A percentile compares a stretch with the other conserved stretches of the same genome.
These are phyloP conservation scores for Spathaspora gorwiae DNA, from an alignment of 805 yeast genomes.

Conservation along the genomic window DNA sequence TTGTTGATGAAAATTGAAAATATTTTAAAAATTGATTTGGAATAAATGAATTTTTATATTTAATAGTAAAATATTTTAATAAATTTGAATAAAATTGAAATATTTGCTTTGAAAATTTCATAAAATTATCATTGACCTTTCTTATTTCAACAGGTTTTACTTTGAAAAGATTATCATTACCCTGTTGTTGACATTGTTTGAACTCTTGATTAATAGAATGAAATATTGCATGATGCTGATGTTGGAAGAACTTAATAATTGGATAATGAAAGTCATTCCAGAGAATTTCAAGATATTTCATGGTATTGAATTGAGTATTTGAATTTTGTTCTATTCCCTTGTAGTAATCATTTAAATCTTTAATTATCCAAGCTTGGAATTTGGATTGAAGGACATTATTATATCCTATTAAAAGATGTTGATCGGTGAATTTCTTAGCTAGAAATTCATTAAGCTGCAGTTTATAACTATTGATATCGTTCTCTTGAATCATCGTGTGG, in stretches of 20 bases:
- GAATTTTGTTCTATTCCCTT: constrained; percentile 1
- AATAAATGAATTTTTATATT: constrained; percentile 29
- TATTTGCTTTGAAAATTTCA: constrained; percentile 45
- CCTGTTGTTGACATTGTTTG: constrained; percentile 12
- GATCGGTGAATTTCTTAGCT: constrained; percentile 25
- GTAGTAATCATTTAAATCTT: constrained; percentile 32
- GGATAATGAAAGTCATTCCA: constrained; percentile 68
- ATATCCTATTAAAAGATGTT: constrained; percentile 46
- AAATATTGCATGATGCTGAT: constrained; percentile 26
- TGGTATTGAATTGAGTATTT: constrained; percentile 30
- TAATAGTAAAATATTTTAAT: constrained; percentile 35
- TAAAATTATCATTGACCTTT: constrained; percentile 48
- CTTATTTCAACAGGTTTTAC: constrained; percentile 50
- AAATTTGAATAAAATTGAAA: constrained; percentile 45
- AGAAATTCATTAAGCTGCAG: constrained; percentile 17
- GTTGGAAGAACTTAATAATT: constrained; percentile 52
- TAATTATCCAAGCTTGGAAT: constrained; percentile 36
- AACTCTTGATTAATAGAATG: constrained; percentile 13
- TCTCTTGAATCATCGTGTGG: constrained; percentile 2
- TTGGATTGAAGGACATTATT: constrained; percentile 46
- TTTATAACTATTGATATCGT: constrained; percentile 14
- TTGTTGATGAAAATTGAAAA: constrained; percentile 17
- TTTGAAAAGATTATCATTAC: constrained; percentile 15
- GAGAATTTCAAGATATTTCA: constrained; percentile 36
- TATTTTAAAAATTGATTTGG: constrained; percentile 28